Evolutionary conservation across 1,284 basidiomycete species (phyloP).

Genomic region (Inonotus obliquus): DNA sequence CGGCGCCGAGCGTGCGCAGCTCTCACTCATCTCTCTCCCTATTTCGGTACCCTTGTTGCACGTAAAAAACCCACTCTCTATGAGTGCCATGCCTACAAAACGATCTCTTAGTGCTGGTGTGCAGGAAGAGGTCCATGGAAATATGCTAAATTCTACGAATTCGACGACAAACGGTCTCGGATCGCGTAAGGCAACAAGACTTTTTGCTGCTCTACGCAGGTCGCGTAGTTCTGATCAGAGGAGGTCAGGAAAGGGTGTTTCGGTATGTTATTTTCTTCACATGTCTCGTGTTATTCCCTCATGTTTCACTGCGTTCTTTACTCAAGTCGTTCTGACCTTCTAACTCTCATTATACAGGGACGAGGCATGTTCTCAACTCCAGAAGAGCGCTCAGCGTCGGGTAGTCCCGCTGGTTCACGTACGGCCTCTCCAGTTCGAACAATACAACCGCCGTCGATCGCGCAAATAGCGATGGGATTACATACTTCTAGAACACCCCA

Average conservation of each 20-base stretch:
- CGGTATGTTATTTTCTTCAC: slow-evolving; percentile 3
- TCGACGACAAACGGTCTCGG: slow-evolving; percentile 1
- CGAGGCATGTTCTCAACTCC: slow-evolving; percentile 19
- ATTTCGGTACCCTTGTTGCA: slow-evolving; percentile 3
- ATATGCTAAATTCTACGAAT: neutral
- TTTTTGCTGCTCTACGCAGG: slow-evolving; percentile 13
- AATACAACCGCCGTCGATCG: slow-evolving; percentile 14
- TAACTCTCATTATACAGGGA: slow-evolving; percentile 5
- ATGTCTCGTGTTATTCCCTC: neutral
- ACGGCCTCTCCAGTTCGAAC: neutral
- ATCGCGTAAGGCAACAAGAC: slow-evolving; percentile 6
- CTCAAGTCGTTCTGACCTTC: neutral
- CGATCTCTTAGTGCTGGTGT: neutral
- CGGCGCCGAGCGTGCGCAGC: neutral
- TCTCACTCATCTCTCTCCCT: neutral
- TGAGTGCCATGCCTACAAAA: slow-evolving; percentile 11
- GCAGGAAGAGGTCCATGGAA: neutral
- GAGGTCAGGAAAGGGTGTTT: neutral
- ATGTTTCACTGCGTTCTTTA: neutral
- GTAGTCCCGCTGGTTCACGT: neutral
- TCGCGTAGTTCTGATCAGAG: slow-evolving; percentile 3
- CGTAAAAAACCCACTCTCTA: neutral
- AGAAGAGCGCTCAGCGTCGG: slow-evolving; percentile 13
- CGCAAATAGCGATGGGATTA: slow-evolving; percentile 19
- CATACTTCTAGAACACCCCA: slow-evolving; percentile 19